Percentiles rank a stretch among this genome's conserved stretches.
These are phyloP conservation scores for Wickerhamomyces alni DNA, from an alignment of 805 yeast genomes.

Conservation along the genomic window DNA sequence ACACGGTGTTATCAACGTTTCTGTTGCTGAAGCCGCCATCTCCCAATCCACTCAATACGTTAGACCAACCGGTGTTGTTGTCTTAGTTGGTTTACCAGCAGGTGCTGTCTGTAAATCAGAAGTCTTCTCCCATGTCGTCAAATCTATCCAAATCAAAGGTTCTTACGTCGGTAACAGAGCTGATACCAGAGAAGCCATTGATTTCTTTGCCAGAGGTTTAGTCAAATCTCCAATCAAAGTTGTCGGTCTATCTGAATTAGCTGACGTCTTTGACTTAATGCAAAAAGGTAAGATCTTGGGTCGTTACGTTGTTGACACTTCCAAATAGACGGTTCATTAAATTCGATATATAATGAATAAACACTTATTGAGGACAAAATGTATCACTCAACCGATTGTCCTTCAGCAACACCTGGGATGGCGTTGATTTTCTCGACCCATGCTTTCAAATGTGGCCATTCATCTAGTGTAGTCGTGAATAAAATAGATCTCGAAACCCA, in stretches of 20 bases:
- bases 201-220: slow-evolving; percentile 66
- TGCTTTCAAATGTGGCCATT: slow-evolving; percentile 29
- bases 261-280: slow-evolving; percentile 69
- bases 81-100: slow-evolving; percentile 73
- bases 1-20: slow-evolving; percentile 71
- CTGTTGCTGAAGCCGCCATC: slow-evolving; percentile 67
- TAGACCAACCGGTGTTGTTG: slow-evolving; percentile 66
- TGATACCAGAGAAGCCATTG: slow-evolving; percentile 77
- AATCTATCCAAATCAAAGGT: slow-evolving; percentile 66
- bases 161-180: slow-evolving; percentile 88
- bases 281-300: slow-evolving; percentile 81
- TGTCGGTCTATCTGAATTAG: slow-evolving; percentile 68
- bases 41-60: slow-evolving; percentile 53
- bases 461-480: slow-evolving; percentile 4
- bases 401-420: slow-evolving; percentile 23
- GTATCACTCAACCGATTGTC: slow-evolving; percentile 4
- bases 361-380: no score
- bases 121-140: slow-evolving; percentile 70
- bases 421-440: slow-evolving; percentile 32
- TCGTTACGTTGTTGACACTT: slow-evolving; percentile 80
- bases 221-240: slow-evolving; percentile 69
- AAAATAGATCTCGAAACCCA: slow-evolving; percentile 42
- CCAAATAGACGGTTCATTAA: slow-evolving; percentile 32
- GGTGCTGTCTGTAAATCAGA: slow-evolving; percentile 66
- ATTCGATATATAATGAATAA: no score